Evolutionary conservation across 176 grass and related monocot genomes (phyloP).

Genomic region (Musa troglodytarum): DNA sequence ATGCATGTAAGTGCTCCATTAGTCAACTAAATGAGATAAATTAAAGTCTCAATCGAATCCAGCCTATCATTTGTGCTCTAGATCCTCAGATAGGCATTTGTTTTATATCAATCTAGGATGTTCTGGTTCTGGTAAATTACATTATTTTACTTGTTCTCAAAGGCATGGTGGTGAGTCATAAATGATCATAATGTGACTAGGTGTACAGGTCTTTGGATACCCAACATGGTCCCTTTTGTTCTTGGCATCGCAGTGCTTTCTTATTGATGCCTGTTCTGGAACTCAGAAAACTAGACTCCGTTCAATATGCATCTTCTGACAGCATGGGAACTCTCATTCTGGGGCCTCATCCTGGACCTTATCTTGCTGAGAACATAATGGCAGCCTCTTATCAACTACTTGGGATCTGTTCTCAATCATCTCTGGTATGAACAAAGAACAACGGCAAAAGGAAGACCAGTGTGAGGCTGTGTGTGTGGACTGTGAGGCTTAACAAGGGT

Average conservation of each 20-base stretch:
- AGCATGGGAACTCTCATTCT: background rate
- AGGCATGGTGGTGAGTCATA: too few species aligned
- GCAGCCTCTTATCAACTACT: background rate
- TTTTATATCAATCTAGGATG: background rate
- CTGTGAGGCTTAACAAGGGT: too few species aligned
- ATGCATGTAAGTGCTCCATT: background rate
- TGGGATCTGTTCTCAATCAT: background rate
- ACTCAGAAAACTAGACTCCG: background rate
- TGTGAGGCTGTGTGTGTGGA: too few species aligned
- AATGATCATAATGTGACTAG: background rate
- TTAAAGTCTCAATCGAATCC: background rate
- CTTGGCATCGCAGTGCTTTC: background rate
- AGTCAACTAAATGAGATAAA: background rate
- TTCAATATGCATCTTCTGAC: background rate
- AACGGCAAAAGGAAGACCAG: too few species aligned
- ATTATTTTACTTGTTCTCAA: too few species aligned
- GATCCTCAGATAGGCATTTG: background rate
- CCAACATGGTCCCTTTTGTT: background rate
- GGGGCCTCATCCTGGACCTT: background rate
- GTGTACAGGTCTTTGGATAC: background rate
- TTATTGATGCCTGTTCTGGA: background rate
- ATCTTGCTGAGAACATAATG: background rate
- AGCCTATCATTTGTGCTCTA: slow-evolving; percentile 1
- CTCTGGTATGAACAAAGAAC: background rate
- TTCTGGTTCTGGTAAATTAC: too few species aligned